Base-by-base conservation (phyloP, 106 monocot species). In the Agapanthus africanus region DNA sequence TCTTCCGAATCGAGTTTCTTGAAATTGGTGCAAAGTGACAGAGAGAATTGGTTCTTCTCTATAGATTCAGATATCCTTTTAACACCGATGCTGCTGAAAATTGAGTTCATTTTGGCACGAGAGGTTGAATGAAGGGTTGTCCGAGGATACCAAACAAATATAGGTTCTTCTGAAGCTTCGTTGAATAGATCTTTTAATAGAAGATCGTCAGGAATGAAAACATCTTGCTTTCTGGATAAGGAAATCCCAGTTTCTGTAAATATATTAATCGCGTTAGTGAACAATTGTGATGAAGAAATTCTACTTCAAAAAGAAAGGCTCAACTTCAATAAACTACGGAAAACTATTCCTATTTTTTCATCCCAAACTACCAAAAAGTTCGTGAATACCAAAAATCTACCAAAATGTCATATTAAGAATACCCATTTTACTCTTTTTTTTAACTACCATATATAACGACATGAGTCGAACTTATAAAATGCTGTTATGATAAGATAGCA, bases 71-170 rank as follows among this genome's bases (percentile, higher is more conserved):
- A 87, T 40, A 87, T 73, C 18, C 16, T 64, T 37, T 36, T 16
- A 46, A 77, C 86, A 4, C 86, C 86, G 8, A 83, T n/a, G 28
- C 56, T 40, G 30, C 25, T 31, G 37, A 70, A 79, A 21, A 87
- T 79, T 4, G 22, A 19, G 59, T 79, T 77, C 35, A 83, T 59
- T 23, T 76, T 76, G 1, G 73, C 15, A 16, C 70, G 44, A 30
- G 74, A 51, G 1, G 71, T 27, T 2, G 64, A 27, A 42, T 74
- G 36, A 4, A 30, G 0, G 40, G n/a, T 79, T 8, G 62, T 40
- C 14, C 30, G 9, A 74, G 87, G 83, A 50, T 74, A 77, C 68
- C 68, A 68, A n/a, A 68, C 49, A 19, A 68, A 68, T 49, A 68
- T 7, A 22, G 68, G 49, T 34, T 68, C 34, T 18, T 47, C 37